Percentiles rank a stretch among this genome's conserved stretches.
These are phyloP conservation scores for Yarrowia sp. DNA, from an alignment of 805 yeast species.

Conservation along the genomic window DNA sequence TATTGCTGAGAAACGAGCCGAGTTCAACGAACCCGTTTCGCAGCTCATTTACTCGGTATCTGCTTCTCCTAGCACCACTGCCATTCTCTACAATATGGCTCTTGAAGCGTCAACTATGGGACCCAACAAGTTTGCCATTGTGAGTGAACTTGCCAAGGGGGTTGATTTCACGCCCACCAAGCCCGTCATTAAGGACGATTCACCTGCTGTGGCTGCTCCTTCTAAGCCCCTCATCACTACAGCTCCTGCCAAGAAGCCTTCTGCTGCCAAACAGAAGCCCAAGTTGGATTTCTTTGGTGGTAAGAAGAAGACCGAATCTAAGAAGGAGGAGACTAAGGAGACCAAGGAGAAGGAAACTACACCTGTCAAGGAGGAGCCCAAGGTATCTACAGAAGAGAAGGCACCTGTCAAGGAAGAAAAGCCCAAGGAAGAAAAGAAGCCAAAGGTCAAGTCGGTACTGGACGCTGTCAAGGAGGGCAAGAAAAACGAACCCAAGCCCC, in stretches of 20 bases:
- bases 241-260: constrained; percentile 3
- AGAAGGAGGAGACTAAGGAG: not conserved
- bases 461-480: not conserved
- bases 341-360: not conserved
- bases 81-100: constrained; percentile 12
- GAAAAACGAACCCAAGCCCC: not conserved
- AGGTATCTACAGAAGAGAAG: not conserved
- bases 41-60: constrained; percentile 11
- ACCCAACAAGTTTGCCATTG: constrained; percentile 16
- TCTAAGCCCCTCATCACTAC: not conserved
- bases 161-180: not conserved
- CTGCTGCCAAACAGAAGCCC: not conserved
- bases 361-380: not conserved
- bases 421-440: not conserved
- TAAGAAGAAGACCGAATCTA: not conserved
- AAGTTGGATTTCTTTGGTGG: constrained; percentile 5
- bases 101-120: not conserved
- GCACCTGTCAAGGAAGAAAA: not conserved
- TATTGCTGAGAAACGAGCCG: not conserved
- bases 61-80: not conserved
- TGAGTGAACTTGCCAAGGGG: not conserved
- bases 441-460: not conserved
- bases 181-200: not conserved
- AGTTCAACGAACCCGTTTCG: not conserved
- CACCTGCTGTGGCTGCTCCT: not conserved